Conservation (phyloP, 306 rosid species). For the Vigna unguiculata region DNA sequence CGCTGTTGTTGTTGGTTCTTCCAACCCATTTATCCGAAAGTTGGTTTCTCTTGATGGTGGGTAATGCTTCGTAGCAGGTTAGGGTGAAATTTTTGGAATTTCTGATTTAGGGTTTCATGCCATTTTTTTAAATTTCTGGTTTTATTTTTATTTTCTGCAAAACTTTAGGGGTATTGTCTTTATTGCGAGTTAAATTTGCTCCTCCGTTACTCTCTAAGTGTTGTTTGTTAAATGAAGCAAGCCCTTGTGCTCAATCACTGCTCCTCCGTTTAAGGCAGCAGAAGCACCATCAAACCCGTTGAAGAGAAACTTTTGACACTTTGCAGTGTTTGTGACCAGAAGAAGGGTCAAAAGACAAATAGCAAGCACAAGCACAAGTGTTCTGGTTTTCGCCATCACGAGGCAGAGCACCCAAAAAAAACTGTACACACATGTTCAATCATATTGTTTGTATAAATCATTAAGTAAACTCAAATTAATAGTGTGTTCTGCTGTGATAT, state of each 20-base stretch:
- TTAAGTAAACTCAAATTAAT: neutral
- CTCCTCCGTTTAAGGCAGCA: slow-evolving; percentile 49
- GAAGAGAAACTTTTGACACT: slow-evolving; percentile 47
- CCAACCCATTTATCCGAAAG: no score
- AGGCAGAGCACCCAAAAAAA: neutral
- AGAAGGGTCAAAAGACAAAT: slow-evolving; percentile 39
- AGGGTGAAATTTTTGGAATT: no score
- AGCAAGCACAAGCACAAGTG: slow-evolving; percentile 21
- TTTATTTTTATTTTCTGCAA: no score
- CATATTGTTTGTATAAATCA: neutral
- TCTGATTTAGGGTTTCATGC: no score
- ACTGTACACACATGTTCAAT: neutral
- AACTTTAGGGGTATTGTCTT: no score
- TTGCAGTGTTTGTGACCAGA: slow-evolving; percentile 25
- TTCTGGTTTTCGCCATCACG: slow-evolving; percentile 41
- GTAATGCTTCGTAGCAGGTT: no score
- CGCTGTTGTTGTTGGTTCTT: no score
- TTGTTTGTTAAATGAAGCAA: slow-evolving; percentile 49
- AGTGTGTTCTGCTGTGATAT: neutral
- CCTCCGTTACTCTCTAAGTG: slow-evolving; percentile 27
- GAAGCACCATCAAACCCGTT: slow-evolving; percentile 38
- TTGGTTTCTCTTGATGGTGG: no score
- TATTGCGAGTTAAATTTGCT: no score
- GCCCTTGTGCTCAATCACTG: slow-evolving; percentile 46
- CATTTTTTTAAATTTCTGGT: no score